A percentile compares a stretch with the other conserved stretches of the same genome.
These are phyloP conservation scores for Sordaria brevicollis DNA, from an alignment of 495 filamentous ascomycete genomes.

Conservation along the genomic window DNA sequence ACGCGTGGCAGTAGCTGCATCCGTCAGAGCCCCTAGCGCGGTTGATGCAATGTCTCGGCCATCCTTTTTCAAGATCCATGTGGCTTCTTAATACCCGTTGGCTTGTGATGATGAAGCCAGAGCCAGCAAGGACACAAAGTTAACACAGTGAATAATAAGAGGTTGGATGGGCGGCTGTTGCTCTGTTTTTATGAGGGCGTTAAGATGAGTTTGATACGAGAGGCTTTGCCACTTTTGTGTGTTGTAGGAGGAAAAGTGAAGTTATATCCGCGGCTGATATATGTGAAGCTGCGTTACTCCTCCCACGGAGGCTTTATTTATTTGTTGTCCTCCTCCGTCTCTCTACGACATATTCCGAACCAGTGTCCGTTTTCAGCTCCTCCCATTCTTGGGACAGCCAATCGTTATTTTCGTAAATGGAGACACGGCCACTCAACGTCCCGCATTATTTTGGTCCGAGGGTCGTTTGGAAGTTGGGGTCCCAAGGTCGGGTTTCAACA, in stretches of 20 bases:
- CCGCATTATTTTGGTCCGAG: background rate
- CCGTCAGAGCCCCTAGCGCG: background rate
- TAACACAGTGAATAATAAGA: background rate
- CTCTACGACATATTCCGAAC: background rate
- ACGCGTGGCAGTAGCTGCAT: background rate
- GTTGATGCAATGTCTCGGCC: background rate
- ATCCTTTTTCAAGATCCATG: background rate
- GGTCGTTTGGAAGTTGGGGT: background rate
- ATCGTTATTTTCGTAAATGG: background rate
- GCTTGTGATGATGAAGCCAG: background rate
- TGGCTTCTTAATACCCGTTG: background rate
- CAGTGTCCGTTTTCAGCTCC: background rate
- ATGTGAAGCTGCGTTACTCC: background rate
- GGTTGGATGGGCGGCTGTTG: background rate
- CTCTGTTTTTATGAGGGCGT: background rate
- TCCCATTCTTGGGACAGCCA: background rate
- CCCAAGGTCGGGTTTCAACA: background rate
- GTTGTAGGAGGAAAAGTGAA: background rate
- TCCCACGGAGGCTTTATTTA: background rate
- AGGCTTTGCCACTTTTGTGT: background rate
- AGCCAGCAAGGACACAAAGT: background rate
- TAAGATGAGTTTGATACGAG: background rate
- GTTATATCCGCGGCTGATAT: background rate
- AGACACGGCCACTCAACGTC: background rate
- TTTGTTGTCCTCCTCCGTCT: background rate